Base-by-base conservation (phyloP, 1,284 basidiomycete species). In the Leccinum insigne region DNA sequence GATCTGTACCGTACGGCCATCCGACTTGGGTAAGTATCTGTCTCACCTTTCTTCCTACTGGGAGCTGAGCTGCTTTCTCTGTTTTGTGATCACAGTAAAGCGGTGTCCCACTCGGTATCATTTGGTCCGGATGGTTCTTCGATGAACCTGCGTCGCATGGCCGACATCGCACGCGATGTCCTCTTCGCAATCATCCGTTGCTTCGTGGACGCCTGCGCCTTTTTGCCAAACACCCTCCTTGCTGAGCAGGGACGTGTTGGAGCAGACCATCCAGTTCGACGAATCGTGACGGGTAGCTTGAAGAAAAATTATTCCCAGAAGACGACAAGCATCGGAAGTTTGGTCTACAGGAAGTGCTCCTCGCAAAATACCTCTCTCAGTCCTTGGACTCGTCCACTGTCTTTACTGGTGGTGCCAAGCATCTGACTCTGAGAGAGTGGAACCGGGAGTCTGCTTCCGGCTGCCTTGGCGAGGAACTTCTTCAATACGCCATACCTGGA, bases 391-490 rank as follows among this genome's bases (percentile, higher is more conserved):
- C 87, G 0, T 77, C 80, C 23, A 74, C 63, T 1, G 68, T 79
- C 11, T 76, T 73, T 35, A 70, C 68, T 1, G 26, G 66, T 2
- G 67, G 62, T 21, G 60, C 69, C 3, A 71, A 73, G 10, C 70
- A 1, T 21, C 5, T 13, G 18, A 21, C 72, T 2, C 79, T 93
- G 52, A 75, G 71, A 9, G 69, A 71, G 2, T 92, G 89, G 90
- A 81, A 83, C 63, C 76, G 71, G 5, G 77, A 81, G 58, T 80
- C 80, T 11, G 78, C 80, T 2, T 79, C 82, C 0, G 92, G 91
- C 0, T 94, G 90, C 72, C 80, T 96, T 2, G 94, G 94, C 1
- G 77, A 81, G 21, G 88, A 91, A 32, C 32, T 32, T 1, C 32
- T 32, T 10, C 0, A 32, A 32, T 1, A 66, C 79, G 67, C 68